Conservation (phyloP, 2,329 filamentous ascomycete species). For the Phialemonium atrogriseum region DNA sequence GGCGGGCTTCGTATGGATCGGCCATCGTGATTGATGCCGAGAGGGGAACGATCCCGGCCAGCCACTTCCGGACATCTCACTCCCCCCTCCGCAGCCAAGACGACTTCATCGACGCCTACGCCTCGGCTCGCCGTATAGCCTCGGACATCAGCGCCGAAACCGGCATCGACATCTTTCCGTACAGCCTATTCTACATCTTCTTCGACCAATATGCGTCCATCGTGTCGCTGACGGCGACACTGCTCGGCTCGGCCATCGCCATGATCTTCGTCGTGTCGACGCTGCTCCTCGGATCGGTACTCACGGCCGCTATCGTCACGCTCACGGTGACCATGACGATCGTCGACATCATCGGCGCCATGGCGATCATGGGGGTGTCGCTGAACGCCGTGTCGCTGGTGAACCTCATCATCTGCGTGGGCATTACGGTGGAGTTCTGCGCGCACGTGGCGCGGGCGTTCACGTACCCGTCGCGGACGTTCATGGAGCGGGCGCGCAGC, state of each 20-base stretch:
- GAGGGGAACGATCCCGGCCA: slow-evolving; percentile 62
- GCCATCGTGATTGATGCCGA: slow-evolving; percentile 72
- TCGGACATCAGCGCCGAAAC: slow-evolving; percentile 64
- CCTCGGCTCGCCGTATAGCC: slow-evolving; percentile 80
- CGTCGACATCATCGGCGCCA: slow-evolving; percentile 87
- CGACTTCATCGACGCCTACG: slow-evolving; percentile 89
- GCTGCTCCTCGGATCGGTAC: slow-evolving; percentile 72
- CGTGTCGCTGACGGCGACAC: slow-evolving; percentile 65
- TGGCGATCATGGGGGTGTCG: slow-evolving; percentile 82
- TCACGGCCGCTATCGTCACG: slow-evolving; percentile 76
- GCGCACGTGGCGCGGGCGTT: slow-evolving; percentile 94
- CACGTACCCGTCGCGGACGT: slow-evolving; percentile 77
- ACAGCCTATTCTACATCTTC: slow-evolving; percentile 97
- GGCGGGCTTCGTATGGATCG: slow-evolving; percentile 77
- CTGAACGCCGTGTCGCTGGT: slow-evolving; percentile 93
- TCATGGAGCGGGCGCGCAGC: slow-evolving; percentile 73
- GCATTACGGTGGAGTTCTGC: slow-evolving; percentile 95
- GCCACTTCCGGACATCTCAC: slow-evolving; percentile 87
- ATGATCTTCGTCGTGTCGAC: slow-evolving; percentile 79
- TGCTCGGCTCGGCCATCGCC: slow-evolving; percentile 74
- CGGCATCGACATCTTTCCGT: slow-evolving; percentile 81
- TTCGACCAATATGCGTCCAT: slow-evolving; percentile 95
- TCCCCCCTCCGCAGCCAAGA: slow-evolving; percentile 78
- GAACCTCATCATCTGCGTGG: slow-evolving; percentile 94
- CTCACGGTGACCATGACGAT: slow-evolving; percentile 88